Base-by-base conservation (phyloP, 2,329 filamentous ascomycete species). In the Allantophomopsis lycopodina region DNA sequence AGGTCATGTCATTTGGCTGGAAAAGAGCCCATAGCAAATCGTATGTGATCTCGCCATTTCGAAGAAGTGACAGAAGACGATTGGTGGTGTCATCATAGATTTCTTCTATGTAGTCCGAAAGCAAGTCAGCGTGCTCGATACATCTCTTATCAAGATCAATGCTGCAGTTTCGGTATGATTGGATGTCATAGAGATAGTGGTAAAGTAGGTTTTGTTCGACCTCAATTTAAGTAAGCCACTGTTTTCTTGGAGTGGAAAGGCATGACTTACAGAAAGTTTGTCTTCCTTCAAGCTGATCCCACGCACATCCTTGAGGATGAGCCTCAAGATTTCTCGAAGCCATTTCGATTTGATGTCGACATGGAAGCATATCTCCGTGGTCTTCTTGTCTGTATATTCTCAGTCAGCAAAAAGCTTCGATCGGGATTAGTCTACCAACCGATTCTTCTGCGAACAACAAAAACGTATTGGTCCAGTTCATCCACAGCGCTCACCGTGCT, bases 11-110 rank as follows among this genome's bases (percentile, higher is more conserved):
- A 35, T 50, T 49, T 33, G 51, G 49, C 42, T 56, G 56, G 41
- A 58, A 58, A 32, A 58, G 46, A 21, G 49, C 49, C 51, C 46
- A 56, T 15, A 58, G 49, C 39, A 57, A 47, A 42, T 57, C 48
- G 45, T 54, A 57, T 31, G 46, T 57, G 47, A 57, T 55, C 40
- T 54, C 13, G 14, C 38, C 30, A 35, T 47, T 38, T 42, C 47
- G 37, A 15, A 56, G 42, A 42, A 55, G 48, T 42, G 45, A 48
- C 17, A 44, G 18, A 40, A 56, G 46, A 42, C 52, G 28, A 21
- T 15, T 40, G 14, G 16, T 18, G n/a, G 41, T 38, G 15, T 36
- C 16, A 35, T 13, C 15, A 42, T 38, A 41, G 13, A 15, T 35
- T 23, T 10, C 21, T 17, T 35, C 20, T 14, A 39, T 33, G 31